Percentiles rank a stretch among this genome's conserved stretches.
These are phyloP conservation scores for Ceratocystis huliohia DNA, from an alignment of 2,329 filamentous ascomycete species.

Conservation along the genomic window DNA sequence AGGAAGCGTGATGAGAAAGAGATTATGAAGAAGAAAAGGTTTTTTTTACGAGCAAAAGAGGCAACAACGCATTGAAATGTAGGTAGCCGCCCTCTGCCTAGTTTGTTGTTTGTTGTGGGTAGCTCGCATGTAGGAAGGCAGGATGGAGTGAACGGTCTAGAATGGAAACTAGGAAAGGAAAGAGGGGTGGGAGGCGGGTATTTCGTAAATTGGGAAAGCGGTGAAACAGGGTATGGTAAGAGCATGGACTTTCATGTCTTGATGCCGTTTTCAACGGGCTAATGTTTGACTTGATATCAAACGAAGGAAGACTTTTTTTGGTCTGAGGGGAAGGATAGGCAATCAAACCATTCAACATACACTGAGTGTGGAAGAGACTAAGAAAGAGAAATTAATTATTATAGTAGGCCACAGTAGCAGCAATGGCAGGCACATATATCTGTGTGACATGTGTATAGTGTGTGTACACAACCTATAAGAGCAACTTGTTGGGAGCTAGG, in stretches of 20 bases:
- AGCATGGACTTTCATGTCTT: background rate
- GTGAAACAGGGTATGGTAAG: constrained; percentile 5
- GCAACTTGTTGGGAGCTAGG: no score
- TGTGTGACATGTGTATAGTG: background rate
- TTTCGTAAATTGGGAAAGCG: constrained; percentile 16
- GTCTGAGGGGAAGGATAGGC: background rate
- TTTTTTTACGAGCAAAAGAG: background rate
- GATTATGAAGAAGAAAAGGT: background rate
- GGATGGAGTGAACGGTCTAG: constrained; percentile 8
- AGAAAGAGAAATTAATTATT: no score
- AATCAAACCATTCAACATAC: background rate
- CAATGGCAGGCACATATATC: background rate
- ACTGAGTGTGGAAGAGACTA: no score
- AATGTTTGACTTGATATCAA: background rate
- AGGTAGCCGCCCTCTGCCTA: background rate
- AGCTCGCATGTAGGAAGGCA: background rate
- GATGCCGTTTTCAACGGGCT: background rate
- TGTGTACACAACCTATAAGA: background rate
- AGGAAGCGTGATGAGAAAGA: background rate
- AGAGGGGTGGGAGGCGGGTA: constrained; percentile 12
- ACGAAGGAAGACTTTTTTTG: background rate
- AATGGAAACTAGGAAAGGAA: constrained; percentile 13
- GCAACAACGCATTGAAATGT: constrained; percentile 3
- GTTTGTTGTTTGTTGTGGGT: constrained; percentile 10
- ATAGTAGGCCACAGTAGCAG: no score